Evolutionary conservation across 768 basidiomycete species (phyloP), one percentile per base, ranked within the genome.

Genomic region (Psilocybe tampanensis): DNA sequence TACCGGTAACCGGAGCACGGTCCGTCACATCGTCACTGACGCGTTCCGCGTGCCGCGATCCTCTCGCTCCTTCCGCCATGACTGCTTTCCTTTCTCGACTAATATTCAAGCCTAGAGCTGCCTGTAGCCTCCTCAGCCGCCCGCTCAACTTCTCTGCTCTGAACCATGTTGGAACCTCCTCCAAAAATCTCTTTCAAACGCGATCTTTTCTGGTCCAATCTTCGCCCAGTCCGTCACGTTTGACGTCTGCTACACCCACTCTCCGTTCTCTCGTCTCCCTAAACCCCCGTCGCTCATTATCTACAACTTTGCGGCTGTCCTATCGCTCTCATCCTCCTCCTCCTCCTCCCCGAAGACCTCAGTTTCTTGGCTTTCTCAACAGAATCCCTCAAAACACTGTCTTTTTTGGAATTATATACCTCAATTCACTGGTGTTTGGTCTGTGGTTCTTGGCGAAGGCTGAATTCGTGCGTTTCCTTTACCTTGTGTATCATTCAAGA

Each of bases 401-500:
- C 26, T 78, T 92, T 64, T 88, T 79, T 68, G 78, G 83, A 6
- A 85, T 93, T 47, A 76, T 93, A 15, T 83, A 74, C 3, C 60
- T 85, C 57, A 92, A 92, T 59, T 83, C 78, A 2, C 70, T 72
- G 2, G 83, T 93, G 0, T 93, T 86, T 61, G 68, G 69, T 17
- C 73, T 80, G 56, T 92, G 88, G 88, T 75, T 74, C 59, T 73
- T 73, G 74, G 76, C 79, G 2, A 61, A 60, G 22, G 66, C 74
- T 54, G 74, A 75, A 69, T 63, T 74, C 58, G 68, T 76, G 41
- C n/a, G 57, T 39, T 13, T 32, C 33, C 4, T n/a, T 7, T 48
- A 39, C 52, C 26, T 19, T 26, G 34, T 54, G 13, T 45, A 11
- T 19, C 9, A 17, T 32, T 61, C 19, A 52, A n/a, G n/a, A n/a